phyloP scores from a whole-genome alignment of 2,329 filamentous ascomycete species.

The Aspergillus sp. region DNA sequence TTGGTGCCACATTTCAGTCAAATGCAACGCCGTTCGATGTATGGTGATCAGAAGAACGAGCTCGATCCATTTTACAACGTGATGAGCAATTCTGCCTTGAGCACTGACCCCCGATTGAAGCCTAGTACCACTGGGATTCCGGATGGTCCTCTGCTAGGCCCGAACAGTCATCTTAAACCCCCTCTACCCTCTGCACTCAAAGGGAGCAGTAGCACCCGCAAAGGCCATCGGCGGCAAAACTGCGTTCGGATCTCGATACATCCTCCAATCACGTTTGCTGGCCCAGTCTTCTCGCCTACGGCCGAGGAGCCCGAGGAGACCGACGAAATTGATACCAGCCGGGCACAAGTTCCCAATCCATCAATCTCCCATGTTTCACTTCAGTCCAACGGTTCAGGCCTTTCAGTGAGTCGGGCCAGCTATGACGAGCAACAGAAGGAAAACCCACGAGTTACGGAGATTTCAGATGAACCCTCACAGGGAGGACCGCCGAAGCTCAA shows the following conservation, averaged over 20 bases:
- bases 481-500: slow-evolving; percentile 30
- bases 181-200: slow-evolving; percentile 38
- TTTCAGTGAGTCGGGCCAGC: slow-evolving; percentile 21
- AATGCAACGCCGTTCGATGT: slow-evolving; percentile 27
- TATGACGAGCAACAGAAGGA: slow-evolving; percentile 12
- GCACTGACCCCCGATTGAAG: slow-evolving; percentile 25
- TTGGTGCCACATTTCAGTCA: slow-evolving; percentile 28
- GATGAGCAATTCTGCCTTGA: slow-evolving; percentile 19
- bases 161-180: slow-evolving; percentile 24
- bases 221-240: slow-evolving; percentile 46
- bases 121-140: slow-evolving; percentile 17
- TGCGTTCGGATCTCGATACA: slow-evolving; percentile 47
- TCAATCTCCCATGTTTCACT: slow-evolving; percentile 19
- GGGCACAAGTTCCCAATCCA: slow-evolving; percentile 25
- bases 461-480: slow-evolving; percentile 14
- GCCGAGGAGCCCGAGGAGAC: slow-evolving; percentile 40
- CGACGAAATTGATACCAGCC: slow-evolving; percentile 31
- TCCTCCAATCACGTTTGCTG: slow-evolving; percentile 38
- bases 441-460: slow-evolving; percentile 14
- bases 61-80: slow-evolving; percentile 33
- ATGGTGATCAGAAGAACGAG: slow-evolving; percentile 23
- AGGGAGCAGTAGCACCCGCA: slow-evolving; percentile 34
- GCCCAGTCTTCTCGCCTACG: slow-evolving; percentile 36
- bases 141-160: slow-evolving; percentile 25
- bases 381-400: slow-evolving; percentile 20